Percentiles rank a stretch among this genome's conserved stretches.
These are phyloP conservation scores for Immersiella caudata DNA, from an alignment of 495 filamentous ascomycete species.

Conservation along the genomic window DNA sequence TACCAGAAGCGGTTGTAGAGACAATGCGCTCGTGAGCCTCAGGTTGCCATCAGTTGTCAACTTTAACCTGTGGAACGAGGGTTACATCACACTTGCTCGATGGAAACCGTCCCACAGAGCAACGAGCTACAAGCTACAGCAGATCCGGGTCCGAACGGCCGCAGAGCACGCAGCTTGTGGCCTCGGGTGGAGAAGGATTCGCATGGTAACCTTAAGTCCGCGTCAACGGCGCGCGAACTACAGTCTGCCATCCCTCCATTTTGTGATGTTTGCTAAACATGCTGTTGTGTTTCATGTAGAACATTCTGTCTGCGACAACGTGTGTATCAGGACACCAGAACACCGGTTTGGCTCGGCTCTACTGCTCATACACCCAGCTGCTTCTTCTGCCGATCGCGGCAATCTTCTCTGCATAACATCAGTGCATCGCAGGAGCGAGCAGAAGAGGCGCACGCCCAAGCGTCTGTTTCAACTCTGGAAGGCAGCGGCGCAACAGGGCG, in stretches of 20 bases:
- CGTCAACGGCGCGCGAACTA: not conserved
- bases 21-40: not conserved
- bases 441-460: not conserved
- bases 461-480: not conserved
- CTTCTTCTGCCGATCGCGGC: not conserved
- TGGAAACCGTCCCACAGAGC: not conserved
- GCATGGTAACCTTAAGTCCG: not conserved
- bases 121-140: not conserved
- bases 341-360: conserved; percentile 4
- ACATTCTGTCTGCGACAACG: conserved; percentile 5
- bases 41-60: conserved; percentile 5
- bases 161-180: not conserved
- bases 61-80: not conserved
- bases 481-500: not conserved
- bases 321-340: conserved; percentile 12
- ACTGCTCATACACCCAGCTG: not conserved
- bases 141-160: conserved; percentile 6
- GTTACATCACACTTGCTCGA: not conserved
- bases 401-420: conserved; percentile 1
- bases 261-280: not conserved
- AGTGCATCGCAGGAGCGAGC: not conserved
- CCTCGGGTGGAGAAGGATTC: not conserved
- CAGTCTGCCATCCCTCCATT: not conserved
- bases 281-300: conserved; percentile 4
- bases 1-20: not conserved